Evolutionary conservation across 1,139 yeast species (phyloP), one percentile per base, ranked within the genome.

Genomic region (Petasospora fabianii): DNA sequence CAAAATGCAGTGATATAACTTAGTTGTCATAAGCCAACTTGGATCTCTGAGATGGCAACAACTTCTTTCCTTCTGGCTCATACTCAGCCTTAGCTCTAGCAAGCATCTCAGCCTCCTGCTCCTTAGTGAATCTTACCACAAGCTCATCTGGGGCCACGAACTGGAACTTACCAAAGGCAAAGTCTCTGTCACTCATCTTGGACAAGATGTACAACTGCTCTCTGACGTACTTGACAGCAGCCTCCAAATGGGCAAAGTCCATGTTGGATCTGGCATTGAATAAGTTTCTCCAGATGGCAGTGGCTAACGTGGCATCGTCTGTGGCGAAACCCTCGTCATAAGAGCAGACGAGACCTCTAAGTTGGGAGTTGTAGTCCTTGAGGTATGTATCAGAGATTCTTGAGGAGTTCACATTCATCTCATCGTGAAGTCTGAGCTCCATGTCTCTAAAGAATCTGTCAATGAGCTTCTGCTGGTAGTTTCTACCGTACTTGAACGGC

Each of bases 281-380:
- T 44, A 92, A 65, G 58, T 88, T 88, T 69, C 97, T 79, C 95
- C 95, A 86, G 31, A 90, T 63, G 1, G 97, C 96, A 31, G 84
- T 77, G 2, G 95, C 96, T 46, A 90, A 66, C 1, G 92, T 85
- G 18, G 85, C 77, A 60, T 90, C 97, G 50, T 83, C 84, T 24
- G 87, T 76, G 52, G 75, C 77, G 41, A 94, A 73, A 0, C 94
- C 97, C 65, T 92, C 97, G 62, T 94, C 99, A 56, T 90, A 90
- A 2, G 96, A 84, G 54, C 90, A 78, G 3, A 88, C 83, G 31
- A 85, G 73, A 30, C 99, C 99, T 59, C 94, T 76, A 55, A 92
- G 68, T 65, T 92, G 98, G 14, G 87, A 72, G 56, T 90, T 90
- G 62, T 85, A 87, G 58, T 88, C 97, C 61, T 88, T 88, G 65